Base-by-base conservation (phyloP, 1,284 basidiomycete species). In the Vanrija sp. region DNA sequence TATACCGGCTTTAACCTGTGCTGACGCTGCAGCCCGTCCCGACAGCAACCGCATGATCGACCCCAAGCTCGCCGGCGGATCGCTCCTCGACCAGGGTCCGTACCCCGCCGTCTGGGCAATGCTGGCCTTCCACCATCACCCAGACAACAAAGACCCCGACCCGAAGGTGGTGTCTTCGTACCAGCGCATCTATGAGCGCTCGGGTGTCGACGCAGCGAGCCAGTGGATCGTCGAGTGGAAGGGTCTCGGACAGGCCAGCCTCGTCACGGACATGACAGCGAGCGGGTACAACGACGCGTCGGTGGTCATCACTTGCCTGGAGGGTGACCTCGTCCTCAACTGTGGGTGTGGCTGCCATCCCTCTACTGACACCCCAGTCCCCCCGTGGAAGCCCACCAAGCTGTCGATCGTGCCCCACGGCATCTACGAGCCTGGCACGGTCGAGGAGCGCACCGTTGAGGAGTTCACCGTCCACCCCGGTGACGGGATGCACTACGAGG, bases 51-150 rank as follows among this genome's bases (percentile, higher is more conserved):
- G 91, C 38, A 87, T 95, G 62, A 76, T 91, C 62, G 85, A 92
- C 66, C 91, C 92, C 3, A 74, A 78, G 18, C 80, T 94, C 6
- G 92, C 88, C 23, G 92, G 92, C 21, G 92, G 91, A 1, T 88
- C 86, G 8, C 70, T 95, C 38, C 82, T 95, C 43, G 92, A 95
- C 72, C 80, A 87, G 61, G 88, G 88, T 0, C 87, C 89, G 14
- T 91, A 92, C 74, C 88, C 88, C 3, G 79, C 89, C 58, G 81
- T 91, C 61, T 91, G 89, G 89, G 86, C 87, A 6, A 86, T 90
- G 68, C 79, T 90, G 28, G 80, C 82, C 0, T 78, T 92, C n/a
- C 91, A 87, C 71, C 89, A 91, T 65, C 82, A 90, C 71, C 85
- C 88, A 3, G 78, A 54, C 51, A 72, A 71, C 66, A 73, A 80